A percentile compares a stretch with the other conserved stretches of the same genome.
Conservation (phyloP, 768 basidiomycete genomes). For the Lactarius psammicola region DNA sequence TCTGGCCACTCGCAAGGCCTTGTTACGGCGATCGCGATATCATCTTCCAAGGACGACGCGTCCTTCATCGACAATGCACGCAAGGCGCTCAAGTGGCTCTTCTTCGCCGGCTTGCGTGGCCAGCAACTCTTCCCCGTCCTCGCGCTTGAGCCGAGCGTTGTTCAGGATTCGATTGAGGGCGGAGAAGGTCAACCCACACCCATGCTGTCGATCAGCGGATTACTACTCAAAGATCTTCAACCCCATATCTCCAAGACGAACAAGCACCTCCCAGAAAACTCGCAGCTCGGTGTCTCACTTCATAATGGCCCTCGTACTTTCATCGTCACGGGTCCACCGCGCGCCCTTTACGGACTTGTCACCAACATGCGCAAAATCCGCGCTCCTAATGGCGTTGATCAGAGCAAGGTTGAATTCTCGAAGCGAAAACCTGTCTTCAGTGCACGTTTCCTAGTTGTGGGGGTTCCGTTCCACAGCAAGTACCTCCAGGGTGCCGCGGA, state of each 20-base stretch:
- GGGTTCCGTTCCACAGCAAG: constrained; percentile 92
- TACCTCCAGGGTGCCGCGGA: constrained; percentile 77
- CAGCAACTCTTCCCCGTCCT: constrained; percentile 94
- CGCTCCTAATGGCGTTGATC: constrained; percentile 83
- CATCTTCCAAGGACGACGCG: constrained; percentile 73
- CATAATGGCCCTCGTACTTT: constrained; percentile 90
- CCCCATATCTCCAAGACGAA: constrained; percentile 86
- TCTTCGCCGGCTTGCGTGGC: constrained; percentile 90
- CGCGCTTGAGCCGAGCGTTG: constrained; percentile 82
- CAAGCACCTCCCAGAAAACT: constrained; percentile 73
- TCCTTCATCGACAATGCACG: constrained; percentile 71
- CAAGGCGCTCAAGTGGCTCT: constrained; percentile 89
- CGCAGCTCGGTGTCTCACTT: constrained; percentile 81
- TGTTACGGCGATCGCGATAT: constrained; percentile 87
- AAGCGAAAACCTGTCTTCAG: constrained; percentile 94
- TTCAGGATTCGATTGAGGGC: constrained; percentile 84
- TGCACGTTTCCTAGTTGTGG: constrained; percentile 91
- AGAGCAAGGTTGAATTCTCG: constrained; percentile 91
- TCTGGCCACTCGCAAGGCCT: constrained; percentile 99
- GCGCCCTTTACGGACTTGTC: constrained; percentile 91
- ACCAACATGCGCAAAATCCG: constrained; percentile 87
- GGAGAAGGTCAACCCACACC: constrained; percentile 92
- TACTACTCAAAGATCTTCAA: constrained; percentile 72
- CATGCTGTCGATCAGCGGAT: constrained; percentile 89
- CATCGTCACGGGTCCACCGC: constrained; percentile 90